Conservation (phyloP, 164 flowering plant genomes). For the Vitis cinerea region DNA sequence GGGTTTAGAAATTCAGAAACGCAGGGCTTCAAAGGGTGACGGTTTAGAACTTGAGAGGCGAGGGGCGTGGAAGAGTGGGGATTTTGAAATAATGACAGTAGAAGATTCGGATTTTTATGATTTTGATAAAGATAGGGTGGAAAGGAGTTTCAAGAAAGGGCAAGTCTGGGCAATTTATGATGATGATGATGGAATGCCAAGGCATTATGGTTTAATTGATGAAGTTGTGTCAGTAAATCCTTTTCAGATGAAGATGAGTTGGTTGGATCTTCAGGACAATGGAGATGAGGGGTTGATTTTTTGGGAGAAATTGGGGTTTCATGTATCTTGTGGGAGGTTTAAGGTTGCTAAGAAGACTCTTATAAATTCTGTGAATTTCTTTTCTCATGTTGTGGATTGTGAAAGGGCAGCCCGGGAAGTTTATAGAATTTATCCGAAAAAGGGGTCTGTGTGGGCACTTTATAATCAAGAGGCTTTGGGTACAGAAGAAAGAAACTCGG, state of each 20-base stretch:
- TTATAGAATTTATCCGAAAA: conserved; percentile 77
- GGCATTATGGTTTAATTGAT: conserved; percentile 80
- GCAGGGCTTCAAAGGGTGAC: conserved; percentile 1
- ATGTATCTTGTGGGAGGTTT: conserved; percentile 70
- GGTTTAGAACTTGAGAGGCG: conserved; percentile 8
- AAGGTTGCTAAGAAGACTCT: conserved; percentile 47
- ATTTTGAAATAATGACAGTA: conserved; percentile 53
- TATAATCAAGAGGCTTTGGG: conserved; percentile 34
- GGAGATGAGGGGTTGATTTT: conserved; percentile 36
- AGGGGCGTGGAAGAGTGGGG: conserved; percentile 12
- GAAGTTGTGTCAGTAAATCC: conserved; percentile 68
- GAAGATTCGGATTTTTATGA: conserved; percentile 88
- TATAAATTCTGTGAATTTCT: conserved; percentile 54
- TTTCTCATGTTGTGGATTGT: conserved; percentile 74
- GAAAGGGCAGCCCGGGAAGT: conserved; percentile 79
- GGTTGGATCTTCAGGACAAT: conserved; percentile 65
- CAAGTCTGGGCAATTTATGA: conserved; percentile 90
- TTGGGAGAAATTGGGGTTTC: conserved; percentile 50
- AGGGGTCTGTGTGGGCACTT: conserved; percentile 94
- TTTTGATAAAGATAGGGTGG: conserved; percentile 79
- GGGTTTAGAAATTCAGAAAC: conserved; percentile 10
- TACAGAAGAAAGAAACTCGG: conserved; percentile 22
- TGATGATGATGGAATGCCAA: conserved; percentile 88
- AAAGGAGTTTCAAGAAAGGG: conserved; percentile 72
- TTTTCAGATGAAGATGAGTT: conserved; percentile 65